Evolutionary conservation across 108 stramenopile species (phyloP), one percentile per base, ranked within the genome.

Genomic region (Skeletonema potamos): DNA sequence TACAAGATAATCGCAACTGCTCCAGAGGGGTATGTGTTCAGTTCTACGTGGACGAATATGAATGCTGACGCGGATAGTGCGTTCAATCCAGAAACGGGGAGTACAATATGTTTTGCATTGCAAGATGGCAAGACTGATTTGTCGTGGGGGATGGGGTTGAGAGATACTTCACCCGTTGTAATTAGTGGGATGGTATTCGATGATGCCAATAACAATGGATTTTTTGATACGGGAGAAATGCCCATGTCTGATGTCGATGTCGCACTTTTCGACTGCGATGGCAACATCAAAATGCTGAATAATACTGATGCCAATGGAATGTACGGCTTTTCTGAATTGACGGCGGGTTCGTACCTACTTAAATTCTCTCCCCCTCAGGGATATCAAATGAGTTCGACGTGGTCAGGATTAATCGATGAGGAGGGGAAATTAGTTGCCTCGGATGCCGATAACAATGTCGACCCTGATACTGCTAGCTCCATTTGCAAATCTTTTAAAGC

Each of bases 221-320:
- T 20, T 28, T 62, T 44, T 36, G 70, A 71, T 26, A n/a, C 30
- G 18, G 65, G 54, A 11, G 80, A 81, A 56, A 29, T 18, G 6
- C 29, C 73, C 6, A 26, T 81, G 4, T 30, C 69, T 1, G 29
- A 62, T 32, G 69, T 81, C 9, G 41, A 18, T 32, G 80, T 81
- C 33, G 73, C 73, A 2, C 58, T 81, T 18, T 74, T 67, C 26
- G 73, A 70, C 57, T 81, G 80, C 51, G 33, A 74, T 44, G 73
- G 73, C 2, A 62, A 41, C 24, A 62, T 70, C 27, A 44, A 48
- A 0, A 15, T 37, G 26, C 29, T 54, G 20, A 41, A 51, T 11
- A 68, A 27, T 24, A 81, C 80, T 2, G 80, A 74, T 29, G 69
- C 44, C 10, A 81, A 81, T 57, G 80, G 80, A 26, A 64, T 74